Evolutionary conservation across 352 stramenopile genomes (phyloP).

Genomic region (Phytophthora boehmeriae): DNA sequence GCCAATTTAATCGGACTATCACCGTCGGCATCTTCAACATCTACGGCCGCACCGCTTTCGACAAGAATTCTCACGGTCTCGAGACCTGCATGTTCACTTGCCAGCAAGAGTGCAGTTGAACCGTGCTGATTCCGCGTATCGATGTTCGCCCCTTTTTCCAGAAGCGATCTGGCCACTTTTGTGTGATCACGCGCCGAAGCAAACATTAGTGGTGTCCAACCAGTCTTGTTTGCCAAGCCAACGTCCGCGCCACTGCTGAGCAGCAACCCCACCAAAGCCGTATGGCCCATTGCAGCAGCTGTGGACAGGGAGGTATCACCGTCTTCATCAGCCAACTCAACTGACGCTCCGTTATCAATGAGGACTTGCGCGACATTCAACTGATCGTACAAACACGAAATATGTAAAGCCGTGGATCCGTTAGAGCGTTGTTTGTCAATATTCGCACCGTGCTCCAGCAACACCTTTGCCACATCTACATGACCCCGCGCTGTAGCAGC

Average conservation of each 20-base stretch:
- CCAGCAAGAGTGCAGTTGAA: not conserved
- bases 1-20: constrained; percentile 2
- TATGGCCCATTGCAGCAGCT: not conserved
- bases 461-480: not conserved
- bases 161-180: too few relatives aligned
- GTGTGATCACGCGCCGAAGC: too few relatives aligned
- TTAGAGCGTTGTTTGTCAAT: not conserved
- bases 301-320: constrained; percentile 4
- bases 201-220: too few relatives aligned
- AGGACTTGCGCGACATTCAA: constrained; percentile 1
- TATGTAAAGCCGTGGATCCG: constrained; percentile 1
- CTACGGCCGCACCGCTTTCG: not conserved
- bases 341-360: not conserved
- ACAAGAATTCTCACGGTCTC: not conserved
- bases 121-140: constrained; percentile 6
- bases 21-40: constrained; percentile 5
- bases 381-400: not conserved
- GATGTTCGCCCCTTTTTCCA: constrained; percentile 8
- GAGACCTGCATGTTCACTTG: not conserved
- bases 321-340: constrained; percentile 8
- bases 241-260: too few relatives aligned
- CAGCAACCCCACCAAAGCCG: too few relatives aligned
- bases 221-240: not conserved
- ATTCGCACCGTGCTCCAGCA: not conserved
- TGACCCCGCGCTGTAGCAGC: not conserved